phyloP scores from a whole-genome alignment of 2,329 filamentous ascomycete genomes.

The Fusarium devonianum region DNA sequence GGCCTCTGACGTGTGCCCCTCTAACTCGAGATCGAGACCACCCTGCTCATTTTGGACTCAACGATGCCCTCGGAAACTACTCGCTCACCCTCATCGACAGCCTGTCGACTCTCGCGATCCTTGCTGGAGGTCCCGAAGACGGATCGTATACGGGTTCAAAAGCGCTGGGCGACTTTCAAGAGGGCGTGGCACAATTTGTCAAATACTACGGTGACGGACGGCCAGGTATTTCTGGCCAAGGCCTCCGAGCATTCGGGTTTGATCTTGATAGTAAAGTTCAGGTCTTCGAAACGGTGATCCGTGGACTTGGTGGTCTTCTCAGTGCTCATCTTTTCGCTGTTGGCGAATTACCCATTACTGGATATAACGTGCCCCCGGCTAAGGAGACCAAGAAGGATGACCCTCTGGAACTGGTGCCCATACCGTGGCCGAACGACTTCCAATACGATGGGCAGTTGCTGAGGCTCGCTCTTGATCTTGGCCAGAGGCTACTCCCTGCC shows the following conservation, averaged over 20 bases:
- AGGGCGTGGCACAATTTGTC: conserved; percentile 78
- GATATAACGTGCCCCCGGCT: conserved; percentile 67
- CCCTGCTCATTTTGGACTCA: conserved; percentile 82
- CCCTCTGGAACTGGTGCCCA: conserved; percentile 59
- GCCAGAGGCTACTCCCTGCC: conserved; percentile 82
- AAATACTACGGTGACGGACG: conserved; percentile 87
- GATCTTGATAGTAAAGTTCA: conserved; percentile 98
- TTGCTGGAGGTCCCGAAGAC: conserved; percentile 73
- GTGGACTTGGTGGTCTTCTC: conserved; percentile 87
- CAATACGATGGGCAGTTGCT: conserved; percentile 89
- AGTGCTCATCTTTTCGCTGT: conserved; percentile 94
- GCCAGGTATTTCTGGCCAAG: conserved; percentile 70
- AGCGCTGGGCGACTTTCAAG: conserved; percentile 78
- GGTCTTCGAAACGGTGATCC: conserved; percentile 97
- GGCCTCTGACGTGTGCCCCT: conserved; percentile 83
- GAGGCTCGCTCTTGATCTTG: conserved; percentile 87
- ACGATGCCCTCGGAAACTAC: conserved; percentile 97
- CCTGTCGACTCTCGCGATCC: conserved; percentile 89
- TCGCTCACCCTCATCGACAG: conserved; percentile 95
- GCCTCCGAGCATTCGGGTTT: conserved; percentile 79
- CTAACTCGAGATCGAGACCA: conserved; percentile 84
- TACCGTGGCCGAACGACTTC: conserved; percentile 78
- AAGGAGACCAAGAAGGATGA: conserved; percentile 44
- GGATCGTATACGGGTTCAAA: conserved; percentile 48
- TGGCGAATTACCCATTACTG: conserved; percentile 85